These are phyloP conservation scores for Globisporangium nagaii DNA, from an alignment of 352 stramenopile species.

Conservation along the genomic window DNA sequence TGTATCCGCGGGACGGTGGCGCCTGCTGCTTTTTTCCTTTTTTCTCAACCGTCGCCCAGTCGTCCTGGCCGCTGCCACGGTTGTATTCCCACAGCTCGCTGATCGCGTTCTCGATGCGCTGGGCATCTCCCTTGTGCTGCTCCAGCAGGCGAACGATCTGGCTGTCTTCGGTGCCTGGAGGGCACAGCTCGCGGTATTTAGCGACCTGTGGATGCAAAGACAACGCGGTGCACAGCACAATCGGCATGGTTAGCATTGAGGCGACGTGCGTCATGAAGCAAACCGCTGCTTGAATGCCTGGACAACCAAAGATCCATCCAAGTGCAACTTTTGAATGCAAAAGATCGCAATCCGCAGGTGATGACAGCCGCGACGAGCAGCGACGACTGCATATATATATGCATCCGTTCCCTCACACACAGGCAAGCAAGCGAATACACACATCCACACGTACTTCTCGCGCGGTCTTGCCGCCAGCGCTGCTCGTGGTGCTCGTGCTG, in stretches of 20 bases:
- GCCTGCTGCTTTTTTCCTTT: constrained; percentile 57
- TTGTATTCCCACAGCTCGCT: constrained; percentile 84
- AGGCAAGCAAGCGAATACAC: background rate
- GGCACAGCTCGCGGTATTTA: constrained; percentile 78
- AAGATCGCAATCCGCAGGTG: background rate
- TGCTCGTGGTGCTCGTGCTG: constrained; percentile 12
- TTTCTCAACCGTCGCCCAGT: constrained; percentile 78
- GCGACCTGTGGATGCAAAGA: constrained; percentile 28
- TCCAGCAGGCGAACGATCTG: constrained; percentile 66
- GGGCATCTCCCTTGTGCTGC: constrained; percentile 68
- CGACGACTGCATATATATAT: too few species aligned
- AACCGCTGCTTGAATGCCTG: background rate
- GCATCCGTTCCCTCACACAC: too few species aligned
- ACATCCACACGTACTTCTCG: constrained; percentile 49
- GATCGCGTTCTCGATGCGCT: constrained; percentile 66
- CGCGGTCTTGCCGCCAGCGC: constrained; percentile 36
- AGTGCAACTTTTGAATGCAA: background rate
- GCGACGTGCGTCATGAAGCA: too few species aligned
- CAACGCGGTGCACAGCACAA: background rate
- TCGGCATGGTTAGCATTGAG: background rate
- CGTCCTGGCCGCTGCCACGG: constrained; percentile 50
- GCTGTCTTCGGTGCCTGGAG: constrained; percentile 69
- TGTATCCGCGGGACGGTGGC: constrained; percentile 10
- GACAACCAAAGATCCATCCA: background rate
- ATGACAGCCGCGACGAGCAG: background rate